Evolutionary conservation across 148 eudicot genomes (phyloP), one percentile per base, ranked within the genome.

Genomic region (Nepenthes mirabilis): DNA sequence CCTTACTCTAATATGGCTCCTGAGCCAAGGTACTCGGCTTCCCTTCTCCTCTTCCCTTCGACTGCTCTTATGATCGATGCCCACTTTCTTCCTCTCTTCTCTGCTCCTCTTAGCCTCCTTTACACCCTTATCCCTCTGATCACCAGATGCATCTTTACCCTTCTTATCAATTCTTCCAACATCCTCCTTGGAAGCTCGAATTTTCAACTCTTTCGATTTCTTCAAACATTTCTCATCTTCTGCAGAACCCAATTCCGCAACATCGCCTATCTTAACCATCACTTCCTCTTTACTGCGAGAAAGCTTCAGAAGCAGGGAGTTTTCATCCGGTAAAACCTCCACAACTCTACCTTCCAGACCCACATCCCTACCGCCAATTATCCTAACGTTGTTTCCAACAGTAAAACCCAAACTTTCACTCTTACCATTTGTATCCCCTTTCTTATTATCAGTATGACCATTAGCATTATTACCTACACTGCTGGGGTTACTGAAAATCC

Each of bases 1-100:
- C 68, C 91, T 75, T 14, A 88, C 99, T 65, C 86, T 82, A 60
- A 93, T 88, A 59, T 86, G 91, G 78, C 86, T 88, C 62, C 63
- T 73, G 14, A 93, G 77, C 99, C 99, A 93, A 40, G 69, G 52
- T 14, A 80, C 73, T 66, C 61, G 72, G 52, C 40, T 59, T 5
- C 36, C 35, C 43, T 47, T 60, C 54, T 33, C 65, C 57, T 70
- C 73, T 56, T 67, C 60, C 68, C 54, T 58, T 43, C 61, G 51
- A 55, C 59, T 55, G 37, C 23, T 56, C 37, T 55, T 52, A 32
- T 47, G 33, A 7, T 65, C 56, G 11, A 55, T 62, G 47, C 60
- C 60, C 37, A 37, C 60, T 14, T 36, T 68, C 12, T 55, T 71
- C 56, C 55, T 65, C 37, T 58, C 69, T 34, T 79, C 83, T 67